phyloP scores from a whole-genome alignment of 1,284 basidiomycete species.

The Limonomyces culmigenus region DNA sequence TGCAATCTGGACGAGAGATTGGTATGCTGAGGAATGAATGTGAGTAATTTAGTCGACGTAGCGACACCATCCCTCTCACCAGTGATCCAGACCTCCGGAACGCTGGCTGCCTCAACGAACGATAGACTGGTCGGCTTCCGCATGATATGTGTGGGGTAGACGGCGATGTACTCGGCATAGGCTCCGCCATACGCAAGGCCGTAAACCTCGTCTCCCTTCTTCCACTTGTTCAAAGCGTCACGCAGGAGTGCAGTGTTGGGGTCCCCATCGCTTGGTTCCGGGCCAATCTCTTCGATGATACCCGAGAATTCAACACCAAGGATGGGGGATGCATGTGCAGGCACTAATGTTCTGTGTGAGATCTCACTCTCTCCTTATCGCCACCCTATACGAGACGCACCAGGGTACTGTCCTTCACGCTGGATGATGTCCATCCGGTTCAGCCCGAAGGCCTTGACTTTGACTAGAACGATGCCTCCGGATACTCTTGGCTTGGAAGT shows the following conservation, averaged over 20 bases:
- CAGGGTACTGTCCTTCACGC: constrained; percentile 62
- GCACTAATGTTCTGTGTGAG: too few relatives aligned
- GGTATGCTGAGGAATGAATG: constrained; percentile 56
- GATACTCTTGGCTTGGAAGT: constrained; percentile 39
- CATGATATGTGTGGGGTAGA: constrained; percentile 52
- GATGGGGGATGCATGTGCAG: constrained; percentile 53
- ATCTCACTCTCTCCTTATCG: too few relatives aligned
- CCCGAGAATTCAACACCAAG: constrained; percentile 91
- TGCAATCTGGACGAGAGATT: constrained; percentile 60
- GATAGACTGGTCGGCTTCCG: constrained; percentile 62
- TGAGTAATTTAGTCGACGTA: too few relatives aligned
- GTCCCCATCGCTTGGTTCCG: constrained; percentile 22
- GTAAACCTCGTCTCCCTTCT: constrained; percentile 61
- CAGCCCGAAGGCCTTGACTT: constrained; percentile 72
- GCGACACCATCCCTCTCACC: too few relatives aligned
- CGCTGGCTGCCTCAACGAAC: constrained; percentile 72
- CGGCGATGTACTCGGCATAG: constrained; percentile 79
- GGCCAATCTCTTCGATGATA: constrained; percentile 39
- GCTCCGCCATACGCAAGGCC: constrained; percentile 69
- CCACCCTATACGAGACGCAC: constrained; percentile 73
- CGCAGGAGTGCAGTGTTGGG: constrained; percentile 44
- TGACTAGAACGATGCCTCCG: constrained; percentile 56
- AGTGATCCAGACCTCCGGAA: constrained; percentile 80
- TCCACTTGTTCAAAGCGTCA: neutral
- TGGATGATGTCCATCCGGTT: constrained; percentile 83